Conservation (phyloP, 768 basidiomycete species). For the Crepidotus variabilis region DNA sequence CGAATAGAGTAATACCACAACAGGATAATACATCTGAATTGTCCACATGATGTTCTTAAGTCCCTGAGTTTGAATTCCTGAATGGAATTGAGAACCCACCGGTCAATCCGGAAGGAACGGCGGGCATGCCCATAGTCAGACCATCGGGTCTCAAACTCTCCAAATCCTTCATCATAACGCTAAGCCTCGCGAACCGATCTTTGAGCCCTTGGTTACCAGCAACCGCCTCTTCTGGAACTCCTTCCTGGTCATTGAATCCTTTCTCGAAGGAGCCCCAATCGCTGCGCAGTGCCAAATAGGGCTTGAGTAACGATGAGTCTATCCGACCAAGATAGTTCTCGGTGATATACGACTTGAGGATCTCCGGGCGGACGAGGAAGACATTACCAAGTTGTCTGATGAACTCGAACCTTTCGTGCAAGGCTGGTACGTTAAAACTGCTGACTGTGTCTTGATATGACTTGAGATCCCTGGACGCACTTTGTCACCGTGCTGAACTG, state of each 20-base stretch:
- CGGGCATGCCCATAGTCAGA: conserved; percentile 54
- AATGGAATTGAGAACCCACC: conserved; percentile 54
- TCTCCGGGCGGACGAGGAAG: conserved; percentile 94
- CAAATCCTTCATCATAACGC: conserved; percentile 85
- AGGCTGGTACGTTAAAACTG: conserved; percentile 76
- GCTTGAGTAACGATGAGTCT: conserved; percentile 79
- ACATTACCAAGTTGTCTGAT: conserved; percentile 95
- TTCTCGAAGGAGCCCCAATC: conserved; percentile 90
- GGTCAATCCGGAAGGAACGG: conserved; percentile 48
- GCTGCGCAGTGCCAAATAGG: conserved; percentile 85
- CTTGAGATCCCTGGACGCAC: conserved; percentile 75
- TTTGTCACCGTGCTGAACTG: not conserved
- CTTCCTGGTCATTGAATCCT: conserved; percentile 63
- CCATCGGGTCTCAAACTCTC: conserved; percentile 67
- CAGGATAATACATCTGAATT: conserved; percentile 14
- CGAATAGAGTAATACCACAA: conserved; percentile 41
- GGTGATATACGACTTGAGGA: conserved; percentile 91
- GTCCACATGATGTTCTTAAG: conserved; percentile 13
- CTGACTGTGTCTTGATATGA: conserved; percentile 89
- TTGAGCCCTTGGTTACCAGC: conserved; percentile 46
- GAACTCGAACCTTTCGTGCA: conserved; percentile 96
- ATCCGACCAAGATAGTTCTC: conserved; percentile 93
- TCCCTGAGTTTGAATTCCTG: conserved; percentile 22
- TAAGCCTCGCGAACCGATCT: conserved; percentile 68
- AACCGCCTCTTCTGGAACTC: conserved; percentile 33